Evolutionary conservation across 2,329 filamentous ascomycete species (phyloP).

Genomic region (Aspergillus japonicus): DNA sequence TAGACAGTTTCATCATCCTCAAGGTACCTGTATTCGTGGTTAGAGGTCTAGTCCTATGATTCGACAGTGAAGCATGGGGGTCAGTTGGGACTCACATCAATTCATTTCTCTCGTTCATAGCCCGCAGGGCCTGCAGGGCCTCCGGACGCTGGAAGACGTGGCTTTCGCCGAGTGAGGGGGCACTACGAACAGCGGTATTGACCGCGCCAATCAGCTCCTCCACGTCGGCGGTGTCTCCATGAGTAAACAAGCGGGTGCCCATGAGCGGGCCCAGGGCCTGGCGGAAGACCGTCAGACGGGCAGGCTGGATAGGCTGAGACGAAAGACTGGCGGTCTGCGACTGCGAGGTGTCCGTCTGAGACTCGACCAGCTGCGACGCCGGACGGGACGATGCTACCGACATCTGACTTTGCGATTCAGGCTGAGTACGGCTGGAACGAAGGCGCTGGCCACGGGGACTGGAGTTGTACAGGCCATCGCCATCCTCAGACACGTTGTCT

Average conservation of each 20-base stretch:
- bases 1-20: slow-evolving; percentile 64
- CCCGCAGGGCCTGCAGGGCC: slow-evolving; percentile 72
- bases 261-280: slow-evolving; percentile 79
- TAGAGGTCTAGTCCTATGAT: not conserved
- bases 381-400: slow-evolving; percentile 80
- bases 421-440: slow-evolving; percentile 42
- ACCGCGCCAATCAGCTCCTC: slow-evolving; percentile 74
- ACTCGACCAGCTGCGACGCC: slow-evolving; percentile 65
- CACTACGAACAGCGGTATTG: slow-evolving; percentile 64
- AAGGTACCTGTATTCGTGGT: slow-evolving; percentile 38
- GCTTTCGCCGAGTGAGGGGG: slow-evolving; percentile 48
- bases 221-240: slow-evolving; percentile 73
- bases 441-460: slow-evolving; percentile 47
- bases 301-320: slow-evolving; percentile 45
- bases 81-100: slow-evolving; percentile 71
- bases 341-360: slow-evolving; percentile 45
- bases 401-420: slow-evolving; percentile 48
- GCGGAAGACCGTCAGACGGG: slow-evolving; percentile 73
- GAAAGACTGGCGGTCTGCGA: slow-evolving; percentile 39
- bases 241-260: slow-evolving; percentile 77
- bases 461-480: slow-evolving; percentile 55
- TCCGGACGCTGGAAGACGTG: slow-evolving; percentile 68
- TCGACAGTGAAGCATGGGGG: not conserved
- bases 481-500: slow-evolving; percentile 52
- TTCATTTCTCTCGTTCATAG: slow-evolving; percentile 79